phyloP scores from a whole-genome alignment of 2,329 filamentous ascomycete species.

The Seiridium cupressi region DNA sequence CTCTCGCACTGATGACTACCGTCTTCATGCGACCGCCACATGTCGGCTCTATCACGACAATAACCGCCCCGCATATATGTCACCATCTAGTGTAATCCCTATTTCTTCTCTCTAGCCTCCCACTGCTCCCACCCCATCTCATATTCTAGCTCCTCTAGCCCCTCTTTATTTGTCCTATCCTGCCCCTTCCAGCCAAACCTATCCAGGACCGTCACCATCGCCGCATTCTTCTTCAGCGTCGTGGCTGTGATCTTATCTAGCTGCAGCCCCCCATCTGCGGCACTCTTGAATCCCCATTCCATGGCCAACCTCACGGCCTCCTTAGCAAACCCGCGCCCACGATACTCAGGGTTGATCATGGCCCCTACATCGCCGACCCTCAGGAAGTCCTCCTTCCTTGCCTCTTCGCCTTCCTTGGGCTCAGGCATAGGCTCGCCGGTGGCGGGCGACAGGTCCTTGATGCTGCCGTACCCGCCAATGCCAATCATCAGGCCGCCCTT shows the following conservation, averaged over 20 bases:
- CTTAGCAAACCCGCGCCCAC: conserved; percentile 20
- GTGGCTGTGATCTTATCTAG: conserved; percentile 25
- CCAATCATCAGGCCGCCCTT: conserved; percentile 17
- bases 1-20: no score
- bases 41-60: no score
- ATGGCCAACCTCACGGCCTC: conserved; percentile 24
- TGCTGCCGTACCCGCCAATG: conserved; percentile 26
- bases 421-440: neutral
- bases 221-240: conserved; percentile 17
- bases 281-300: conserved; percentile 22
- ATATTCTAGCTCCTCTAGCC: conserved; percentile 21
- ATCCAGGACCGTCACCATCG: conserved; percentile 18
- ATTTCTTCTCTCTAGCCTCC: neutral
- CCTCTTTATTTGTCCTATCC: conserved; percentile 11
- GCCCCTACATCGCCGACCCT: conserved; percentile 25
- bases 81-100: neutral
- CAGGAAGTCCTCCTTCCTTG: conserved; percentile 11
- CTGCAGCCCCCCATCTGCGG: conserved; percentile 21
- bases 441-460: conserved; percentile 16
- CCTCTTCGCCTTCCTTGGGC: no score
- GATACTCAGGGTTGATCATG: conserved; percentile 21
- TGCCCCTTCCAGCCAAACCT: conserved; percentile 21
- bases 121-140: conserved; percentile 20
- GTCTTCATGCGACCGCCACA: no score
- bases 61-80: no score